These are phyloP conservation scores for Phaseolus coccineus DNA, from an alignment of 331 rosid genomes.

Conservation along the genomic window DNA sequence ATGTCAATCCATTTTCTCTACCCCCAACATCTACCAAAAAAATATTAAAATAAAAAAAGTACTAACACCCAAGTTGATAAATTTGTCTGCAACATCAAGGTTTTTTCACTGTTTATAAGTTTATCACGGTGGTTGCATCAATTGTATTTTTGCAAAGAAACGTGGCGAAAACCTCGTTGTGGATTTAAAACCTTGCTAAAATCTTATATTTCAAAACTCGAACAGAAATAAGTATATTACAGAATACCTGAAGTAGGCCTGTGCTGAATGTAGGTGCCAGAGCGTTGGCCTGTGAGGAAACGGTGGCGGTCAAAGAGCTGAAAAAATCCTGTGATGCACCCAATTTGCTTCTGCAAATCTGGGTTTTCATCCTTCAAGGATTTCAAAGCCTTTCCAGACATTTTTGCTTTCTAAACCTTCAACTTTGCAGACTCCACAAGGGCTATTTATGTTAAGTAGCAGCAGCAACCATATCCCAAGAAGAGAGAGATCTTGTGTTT, in stretches of 20 bases:
- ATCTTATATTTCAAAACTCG: slow-evolving; percentile 27
- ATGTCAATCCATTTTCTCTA: slow-evolving; percentile 10
- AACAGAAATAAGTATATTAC: slow-evolving; percentile 23
- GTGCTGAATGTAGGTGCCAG: slow-evolving; percentile 47
- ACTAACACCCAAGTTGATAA: background rate
- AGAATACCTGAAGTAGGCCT: slow-evolving; percentile 61
- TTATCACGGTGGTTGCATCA: background rate
- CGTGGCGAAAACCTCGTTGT: background rate
- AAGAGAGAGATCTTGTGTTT: slow-evolving; percentile 3
- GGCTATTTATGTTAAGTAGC: background rate
- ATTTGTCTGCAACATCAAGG: background rate
- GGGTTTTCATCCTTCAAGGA: slow-evolving; percentile 65
- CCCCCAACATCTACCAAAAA: slow-evolving; percentile 5
- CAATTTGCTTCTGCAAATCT: slow-evolving; percentile 86
- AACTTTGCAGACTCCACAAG: slow-evolving; percentile 1
- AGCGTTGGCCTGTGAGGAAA: slow-evolving; percentile 58
- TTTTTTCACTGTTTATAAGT: background rate
- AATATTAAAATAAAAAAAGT: background rate
- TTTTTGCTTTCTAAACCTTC: slow-evolving; percentile 48
- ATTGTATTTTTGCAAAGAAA: background rate
- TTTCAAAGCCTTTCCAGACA: slow-evolving; percentile 66
- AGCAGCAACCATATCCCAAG: slow-evolving; percentile 9
- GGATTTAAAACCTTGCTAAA: background rate
- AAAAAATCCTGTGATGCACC: slow-evolving; percentile 84
- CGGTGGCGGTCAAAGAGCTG: slow-evolving; percentile 85